Conservation (phyloP, 176 grass and related monocot genomes). For the Musa beccarii region DNA sequence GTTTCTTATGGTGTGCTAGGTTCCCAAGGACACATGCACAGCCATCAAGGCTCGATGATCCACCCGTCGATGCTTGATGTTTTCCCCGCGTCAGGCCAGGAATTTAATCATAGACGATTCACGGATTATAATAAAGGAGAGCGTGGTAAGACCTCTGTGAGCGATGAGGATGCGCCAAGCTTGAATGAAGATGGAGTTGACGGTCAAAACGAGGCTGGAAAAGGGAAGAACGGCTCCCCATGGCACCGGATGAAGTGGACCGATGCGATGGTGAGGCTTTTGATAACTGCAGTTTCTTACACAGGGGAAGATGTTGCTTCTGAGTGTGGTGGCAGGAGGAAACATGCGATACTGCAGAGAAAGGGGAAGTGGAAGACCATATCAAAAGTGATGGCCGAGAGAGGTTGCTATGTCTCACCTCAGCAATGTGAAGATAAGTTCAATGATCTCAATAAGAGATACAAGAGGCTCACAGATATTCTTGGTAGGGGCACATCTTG, state of each 20-base stretch:
- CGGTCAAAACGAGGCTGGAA: constrained; percentile 22
- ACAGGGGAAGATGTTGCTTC: constrained; percentile 55
- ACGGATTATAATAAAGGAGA: constrained; percentile 47
- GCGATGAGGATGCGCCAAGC: constrained; percentile 45
- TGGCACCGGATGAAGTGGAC: constrained; percentile 99
- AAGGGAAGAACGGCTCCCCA: constrained; percentile 45
- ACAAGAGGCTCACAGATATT: constrained; percentile 91
- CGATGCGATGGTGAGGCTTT: constrained; percentile 73
- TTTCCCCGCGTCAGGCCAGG: constrained; percentile 18
- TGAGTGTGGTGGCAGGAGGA: constrained; percentile 51
- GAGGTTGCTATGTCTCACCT: constrained; percentile 79
- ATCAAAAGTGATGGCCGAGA: constrained; percentile 79
- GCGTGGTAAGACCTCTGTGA: constrained; percentile 32
- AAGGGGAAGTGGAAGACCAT: constrained; percentile 98
- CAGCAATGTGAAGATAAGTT: constrained; percentile 98
- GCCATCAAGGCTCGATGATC: constrained; percentile 4
- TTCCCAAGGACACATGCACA: constrained; percentile 23
- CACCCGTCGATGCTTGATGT: constrained; percentile 27
- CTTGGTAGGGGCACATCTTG: constrained; percentile 80
- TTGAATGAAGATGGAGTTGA: constrained; percentile 12
- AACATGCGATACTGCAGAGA: constrained; percentile 65
- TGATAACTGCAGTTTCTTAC: constrained; percentile 91
- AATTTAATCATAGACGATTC: constrained; percentile 15
- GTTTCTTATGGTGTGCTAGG: constrained; percentile 37
- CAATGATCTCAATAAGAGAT: constrained; percentile 98